Evolutionary conservation across 2,329 filamentous ascomycete genomes (phyloP).

Genomic region (Aspergillus versicolor): DNA sequence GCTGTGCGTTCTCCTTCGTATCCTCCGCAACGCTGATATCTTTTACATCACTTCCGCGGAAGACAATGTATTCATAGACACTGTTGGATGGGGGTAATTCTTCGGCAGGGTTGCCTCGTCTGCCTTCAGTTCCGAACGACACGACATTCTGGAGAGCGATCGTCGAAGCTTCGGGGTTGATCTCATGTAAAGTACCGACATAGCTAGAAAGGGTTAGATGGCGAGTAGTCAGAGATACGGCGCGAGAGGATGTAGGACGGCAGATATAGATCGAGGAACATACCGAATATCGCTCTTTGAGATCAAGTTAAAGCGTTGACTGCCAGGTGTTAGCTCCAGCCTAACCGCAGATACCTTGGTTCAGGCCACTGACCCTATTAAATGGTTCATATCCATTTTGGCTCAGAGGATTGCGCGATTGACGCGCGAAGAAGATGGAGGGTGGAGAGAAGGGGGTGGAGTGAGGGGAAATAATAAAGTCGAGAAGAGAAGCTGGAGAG

Average conservation of each 20-base stretch:
- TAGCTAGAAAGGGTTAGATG: constrained; percentile 62
- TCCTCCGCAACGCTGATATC: constrained; percentile 91
- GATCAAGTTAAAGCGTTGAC: constrained; percentile 92
- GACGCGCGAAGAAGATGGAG: constrained; percentile 27
- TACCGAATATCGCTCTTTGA: constrained; percentile 97
- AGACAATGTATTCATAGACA: constrained; percentile 98
- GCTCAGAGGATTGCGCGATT: constrained; percentile 32
- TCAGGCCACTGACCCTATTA: constrained; percentile 46
- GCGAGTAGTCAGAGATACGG: constrained; percentile 7
- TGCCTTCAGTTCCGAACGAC: constrained; percentile 91
- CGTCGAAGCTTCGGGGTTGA: constrained; percentile 95
- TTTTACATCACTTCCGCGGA: constrained; percentile 97
- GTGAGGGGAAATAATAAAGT: constrained; percentile 27
- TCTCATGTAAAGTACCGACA: constrained; percentile 92
- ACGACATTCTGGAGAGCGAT: constrained; percentile 96
- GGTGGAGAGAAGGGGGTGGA: constrained; percentile 18
- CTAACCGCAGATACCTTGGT: constrained; percentile 34
- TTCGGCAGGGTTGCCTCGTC: constrained; percentile 72
- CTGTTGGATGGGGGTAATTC: constrained; percentile 82
- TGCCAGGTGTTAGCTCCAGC: constrained; percentile 47
- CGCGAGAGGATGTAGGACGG: constrained; percentile 8
- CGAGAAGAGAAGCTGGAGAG: constrained; percentile 19
- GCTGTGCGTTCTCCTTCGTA: constrained; percentile 69
- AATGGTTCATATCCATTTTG: constrained; percentile 51
- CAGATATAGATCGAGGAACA: constrained; percentile 30